Conservation (phyloP, 768 basidiomycete species). For the Tylopilus sp. region DNA sequence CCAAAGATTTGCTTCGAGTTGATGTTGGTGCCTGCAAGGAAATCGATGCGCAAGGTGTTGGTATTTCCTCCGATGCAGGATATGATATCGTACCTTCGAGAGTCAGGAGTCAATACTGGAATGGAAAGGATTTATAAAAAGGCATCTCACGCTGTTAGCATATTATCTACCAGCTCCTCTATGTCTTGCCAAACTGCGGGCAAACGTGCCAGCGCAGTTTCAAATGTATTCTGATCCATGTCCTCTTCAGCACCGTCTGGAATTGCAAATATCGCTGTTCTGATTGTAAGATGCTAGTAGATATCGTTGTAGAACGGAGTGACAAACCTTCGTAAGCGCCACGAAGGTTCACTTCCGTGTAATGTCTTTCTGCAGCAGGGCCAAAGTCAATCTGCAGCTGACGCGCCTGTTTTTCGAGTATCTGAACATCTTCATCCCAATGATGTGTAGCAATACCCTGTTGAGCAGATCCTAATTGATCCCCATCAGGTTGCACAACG, state of each 20-base stretch:
- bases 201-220: conserved; percentile 51
- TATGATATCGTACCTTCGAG: conserved; percentile 57
- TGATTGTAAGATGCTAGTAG: conserved; percentile 11
- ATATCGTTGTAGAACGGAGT: not conserved
- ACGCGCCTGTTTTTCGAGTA: conserved; percentile 30
- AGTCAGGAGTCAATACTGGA: not conserved
- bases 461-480: conserved; percentile 1
- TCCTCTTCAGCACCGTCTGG: conserved; percentile 30
- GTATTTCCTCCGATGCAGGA: conserved; percentile 52
- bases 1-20: conserved; percentile 52
- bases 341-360: conserved; percentile 46
- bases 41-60: conserved; percentile 47
- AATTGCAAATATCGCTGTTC: conserved; percentile 40
- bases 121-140: not conserved
- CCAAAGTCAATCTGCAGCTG: conserved; percentile 38
- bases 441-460: conserved; percentile 18
- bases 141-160: conserved; percentile 56
- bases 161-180: conserved; percentile 46
- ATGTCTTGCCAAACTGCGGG: conserved; percentile 54
- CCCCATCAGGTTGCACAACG: conserved; percentile 10
- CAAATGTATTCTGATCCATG: conserved; percentile 36
- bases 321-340: conserved; percentile 54
- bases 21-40: conserved; percentile 53
- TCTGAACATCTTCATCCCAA: conserved; percentile 41
- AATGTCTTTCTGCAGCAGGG: conserved; percentile 43